These are phyloP conservation scores for Royoungia palumana DNA, from an alignment of 768 basidiomycete species.

Conservation along the genomic window DNA sequence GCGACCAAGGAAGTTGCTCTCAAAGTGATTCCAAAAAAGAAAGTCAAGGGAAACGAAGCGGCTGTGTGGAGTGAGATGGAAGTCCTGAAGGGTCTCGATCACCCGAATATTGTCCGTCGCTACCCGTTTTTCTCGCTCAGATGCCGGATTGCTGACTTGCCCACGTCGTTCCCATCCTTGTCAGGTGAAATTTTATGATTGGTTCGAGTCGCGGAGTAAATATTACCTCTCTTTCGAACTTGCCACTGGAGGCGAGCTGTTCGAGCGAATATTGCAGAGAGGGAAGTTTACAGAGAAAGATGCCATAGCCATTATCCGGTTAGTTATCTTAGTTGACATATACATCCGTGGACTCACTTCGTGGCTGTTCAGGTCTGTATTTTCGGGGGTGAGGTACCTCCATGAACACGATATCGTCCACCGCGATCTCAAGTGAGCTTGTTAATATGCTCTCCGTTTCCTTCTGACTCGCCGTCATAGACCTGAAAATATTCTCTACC, in stretches of 20 bases:
- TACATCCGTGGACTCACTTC: background rate
- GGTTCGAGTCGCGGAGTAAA: conserved; percentile 92
- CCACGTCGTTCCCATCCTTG: background rate
- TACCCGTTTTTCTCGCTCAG: background rate
- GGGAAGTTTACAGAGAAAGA: conserved; percentile 96
- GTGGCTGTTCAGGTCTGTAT: conserved; percentile 53
- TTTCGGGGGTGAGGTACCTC: conserved; percentile 85
- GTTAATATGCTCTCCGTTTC: background rate
- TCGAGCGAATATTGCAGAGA: conserved; percentile 76
- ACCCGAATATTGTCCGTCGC: conserved; percentile 79
- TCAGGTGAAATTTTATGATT: conserved; percentile 95
- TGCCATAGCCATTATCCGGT: conserved; percentile 76
- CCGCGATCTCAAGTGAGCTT: conserved; percentile 82
- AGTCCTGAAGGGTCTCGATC: conserved; percentile 83
- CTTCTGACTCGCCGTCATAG: conserved; percentile 33
- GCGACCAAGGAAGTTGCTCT: conserved; percentile 73
- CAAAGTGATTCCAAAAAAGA: conserved; percentile 94
- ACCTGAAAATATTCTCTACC: conserved; percentile 95
- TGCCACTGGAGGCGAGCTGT: conserved; percentile 91
- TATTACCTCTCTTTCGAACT: conserved; percentile 97
- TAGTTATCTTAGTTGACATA: conserved; percentile 23
- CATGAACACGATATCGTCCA: conserved; percentile 94
- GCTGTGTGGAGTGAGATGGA: conserved; percentile 94
- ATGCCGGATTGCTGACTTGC: background rate
- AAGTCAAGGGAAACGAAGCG: conserved; percentile 86